Evolutionary conservation across 345 rosid genomes (phyloP).

Genomic region (Erysimum cheiranthoides): DNA sequence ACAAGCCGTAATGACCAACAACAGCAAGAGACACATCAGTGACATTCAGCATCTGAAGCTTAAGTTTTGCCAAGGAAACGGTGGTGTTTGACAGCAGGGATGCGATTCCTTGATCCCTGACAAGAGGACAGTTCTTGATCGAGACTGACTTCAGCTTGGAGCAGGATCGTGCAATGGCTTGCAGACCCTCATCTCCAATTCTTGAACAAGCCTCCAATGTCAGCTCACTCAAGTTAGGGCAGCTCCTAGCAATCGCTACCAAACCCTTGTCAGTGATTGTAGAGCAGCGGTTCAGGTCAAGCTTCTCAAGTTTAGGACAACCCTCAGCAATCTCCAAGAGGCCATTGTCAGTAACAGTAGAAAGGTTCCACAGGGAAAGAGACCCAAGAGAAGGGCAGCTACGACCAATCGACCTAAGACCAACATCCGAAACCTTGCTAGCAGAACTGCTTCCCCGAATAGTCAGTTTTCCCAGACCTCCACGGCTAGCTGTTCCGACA

Average conservation of each 20-base stretch:
- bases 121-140: conserved; percentile 71
- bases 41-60: conserved; percentile 76
- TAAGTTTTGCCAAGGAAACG: conserved; percentile 59
- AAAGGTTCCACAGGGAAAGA: conserved; percentile 77
- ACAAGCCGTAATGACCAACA: conserved; percentile 86
- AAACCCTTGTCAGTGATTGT: conserved; percentile 68
- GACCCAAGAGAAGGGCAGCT: conserved; percentile 77
- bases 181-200: conserved; percentile 78
- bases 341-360: conserved; percentile 72
- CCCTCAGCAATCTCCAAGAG: conserved; percentile 79
- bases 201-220: conserved; percentile 75
- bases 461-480: conserved; percentile 81
- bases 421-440: conserved; percentile 63
- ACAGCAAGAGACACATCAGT: conserved; percentile 88
- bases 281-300: conserved; percentile 72
- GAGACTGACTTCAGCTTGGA: conserved; percentile 71
- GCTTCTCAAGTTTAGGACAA: conserved; percentile 76
- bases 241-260: conserved; percentile 65
- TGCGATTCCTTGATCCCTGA: conserved; percentile 91
- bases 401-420: conserved; percentile 74
- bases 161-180: conserved; percentile 69
- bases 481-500: conserved; percentile 84
- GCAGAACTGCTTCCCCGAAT: conserved; percentile 60
- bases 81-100: conserved; percentile 61
- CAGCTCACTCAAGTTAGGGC: conserved; percentile 77